Conservation (phyloP, 1,284 basidiomycete species). For the Clitocybe nebularis region DNA sequence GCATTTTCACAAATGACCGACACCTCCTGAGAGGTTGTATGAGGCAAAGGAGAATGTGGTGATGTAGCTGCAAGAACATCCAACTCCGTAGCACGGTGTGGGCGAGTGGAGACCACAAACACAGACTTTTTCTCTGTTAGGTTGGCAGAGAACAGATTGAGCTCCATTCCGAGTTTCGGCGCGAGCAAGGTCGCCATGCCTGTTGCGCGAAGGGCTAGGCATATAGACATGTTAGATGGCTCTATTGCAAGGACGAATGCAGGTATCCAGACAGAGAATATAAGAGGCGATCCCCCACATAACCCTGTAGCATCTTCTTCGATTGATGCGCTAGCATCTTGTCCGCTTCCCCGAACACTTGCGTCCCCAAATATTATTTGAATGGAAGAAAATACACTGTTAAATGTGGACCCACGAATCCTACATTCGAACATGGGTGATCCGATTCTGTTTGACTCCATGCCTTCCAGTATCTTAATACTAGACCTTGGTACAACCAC, state of each 20-base stretch:
- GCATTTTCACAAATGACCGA: too few relatives aligned
- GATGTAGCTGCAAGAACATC: slow-evolving; percentile 1
- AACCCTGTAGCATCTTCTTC: slow-evolving; percentile 30
- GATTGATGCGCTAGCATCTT: slow-evolving; percentile 22
- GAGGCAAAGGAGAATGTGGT: neutral
- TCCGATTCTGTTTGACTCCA: slow-evolving; percentile 18
- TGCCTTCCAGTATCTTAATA: slow-evolving; percentile 25
- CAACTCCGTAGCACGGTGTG: slow-evolving; percentile 20
- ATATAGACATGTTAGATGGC: slow-evolving; percentile 18
- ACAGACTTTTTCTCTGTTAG: slow-evolving; percentile 28
- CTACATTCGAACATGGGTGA: slow-evolving; percentile 37
- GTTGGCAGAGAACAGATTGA: slow-evolving; percentile 28
- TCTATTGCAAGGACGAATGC: slow-evolving; percentile 28
- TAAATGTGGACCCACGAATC: slow-evolving; percentile 16
- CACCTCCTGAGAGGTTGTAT: too few relatives aligned
- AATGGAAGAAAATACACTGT: slow-evolving; percentile 34
- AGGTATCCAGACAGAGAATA: slow-evolving; percentile 35
- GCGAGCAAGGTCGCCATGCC: slow-evolving; percentile 14
- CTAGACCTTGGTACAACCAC: slow-evolving; percentile 29
- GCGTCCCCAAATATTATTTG: slow-evolving; percentile 33
- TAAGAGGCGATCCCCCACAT: slow-evolving; percentile 28
- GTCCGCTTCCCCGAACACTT: slow-evolving; percentile 15
- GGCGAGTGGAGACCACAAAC: slow-evolving; percentile 28
- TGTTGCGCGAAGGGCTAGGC: slow-evolving; percentile 27
- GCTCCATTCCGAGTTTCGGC: slow-evolving; percentile 19